These are phyloP conservation scores for Atalantia buxifolia DNA, from an alignment of 345 rosid genomes.

Conservation along the genomic window DNA sequence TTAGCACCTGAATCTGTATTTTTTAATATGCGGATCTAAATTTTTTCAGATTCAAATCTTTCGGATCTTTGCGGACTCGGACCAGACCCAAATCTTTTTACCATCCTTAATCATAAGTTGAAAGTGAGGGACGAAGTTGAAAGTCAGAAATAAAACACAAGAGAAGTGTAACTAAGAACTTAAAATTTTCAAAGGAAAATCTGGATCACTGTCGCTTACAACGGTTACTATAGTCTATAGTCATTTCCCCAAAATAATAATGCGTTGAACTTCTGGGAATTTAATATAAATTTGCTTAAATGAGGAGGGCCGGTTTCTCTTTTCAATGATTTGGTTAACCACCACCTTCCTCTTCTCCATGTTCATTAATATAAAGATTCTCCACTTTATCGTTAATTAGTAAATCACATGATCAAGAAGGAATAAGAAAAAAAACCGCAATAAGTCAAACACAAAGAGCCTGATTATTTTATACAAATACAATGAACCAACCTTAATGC, in stretches of 20 bases:
- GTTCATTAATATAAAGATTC: background rate
- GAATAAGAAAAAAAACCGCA: background rate
- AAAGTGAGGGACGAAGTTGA: too few relatives aligned
- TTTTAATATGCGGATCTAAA: accelerated
- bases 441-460: background rate
- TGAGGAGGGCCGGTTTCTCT: background rate
- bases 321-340: slow-evolving; percentile 7
- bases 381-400: background rate
- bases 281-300: background rate
- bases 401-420: background rate
- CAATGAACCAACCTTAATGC: slow-evolving; percentile 1
- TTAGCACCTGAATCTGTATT: accelerated
- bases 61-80: accelerated
- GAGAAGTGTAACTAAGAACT: background rate
- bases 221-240: background rate
- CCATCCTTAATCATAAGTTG: too few relatives aligned
- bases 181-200: background rate
- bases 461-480: background rate
- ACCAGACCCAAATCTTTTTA: accelerated
- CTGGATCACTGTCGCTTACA: background rate
- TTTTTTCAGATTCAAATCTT: too few relatives aligned
- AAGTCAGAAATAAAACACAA: too few relatives aligned
- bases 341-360: background rate
- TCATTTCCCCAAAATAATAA: too few relatives aligned
- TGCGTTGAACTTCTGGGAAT: background rate